phyloP scores from a whole-genome alignment of 805 yeast species.

The Metschnikowia peoriensis region DNA sequence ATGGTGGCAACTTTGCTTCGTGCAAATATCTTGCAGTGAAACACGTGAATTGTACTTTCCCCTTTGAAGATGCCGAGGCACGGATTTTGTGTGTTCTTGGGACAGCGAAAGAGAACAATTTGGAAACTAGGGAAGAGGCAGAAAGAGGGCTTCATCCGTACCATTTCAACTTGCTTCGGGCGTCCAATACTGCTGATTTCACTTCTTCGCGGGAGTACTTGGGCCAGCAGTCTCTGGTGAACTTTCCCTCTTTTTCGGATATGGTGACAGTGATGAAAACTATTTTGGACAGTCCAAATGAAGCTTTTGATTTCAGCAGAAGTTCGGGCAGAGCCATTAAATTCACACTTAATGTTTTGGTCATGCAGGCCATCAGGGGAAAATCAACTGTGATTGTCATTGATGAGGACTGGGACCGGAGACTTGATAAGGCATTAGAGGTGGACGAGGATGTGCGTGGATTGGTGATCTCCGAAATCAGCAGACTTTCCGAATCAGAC shows the following conservation, averaged over 20 bases:
- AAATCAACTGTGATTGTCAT: slow-evolving; percentile 54
- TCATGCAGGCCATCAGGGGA: slow-evolving; percentile 60
- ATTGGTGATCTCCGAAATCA: slow-evolving; percentile 23
- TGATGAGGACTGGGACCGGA: slow-evolving; percentile 72
- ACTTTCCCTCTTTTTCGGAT: slow-evolving; percentile 55
- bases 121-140: slow-evolving; percentile 81
- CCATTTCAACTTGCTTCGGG: slow-evolving; percentile 59
- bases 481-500: slow-evolving; percentile 15
- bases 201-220: slow-evolving; percentile 43
- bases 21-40: slow-evolving; percentile 65
- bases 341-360: slow-evolving; percentile 57
- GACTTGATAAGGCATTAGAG: slow-evolving; percentile 68
- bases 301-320: slow-evolving; percentile 26
- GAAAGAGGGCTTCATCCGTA: slow-evolving; percentile 77
- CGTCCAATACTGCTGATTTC: slow-evolving; percentile 44
- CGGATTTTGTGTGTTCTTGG: slow-evolving; percentile 69
- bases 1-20: slow-evolving; percentile 21
- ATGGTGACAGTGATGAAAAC: slow-evolving; percentile 28
- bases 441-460: slow-evolving; percentile 52
- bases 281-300: slow-evolving; percentile 22
- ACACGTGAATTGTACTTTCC: slow-evolving; percentile 59
- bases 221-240: slow-evolving; percentile 36
- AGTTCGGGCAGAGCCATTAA: slow-evolving; percentile 44
- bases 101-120: slow-evolving; percentile 51
- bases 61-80: slow-evolving; percentile 66